phyloP scores from a whole-genome alignment of 2,329 filamentous ascomycete genomes.

The Nemania diffusa region DNA sequence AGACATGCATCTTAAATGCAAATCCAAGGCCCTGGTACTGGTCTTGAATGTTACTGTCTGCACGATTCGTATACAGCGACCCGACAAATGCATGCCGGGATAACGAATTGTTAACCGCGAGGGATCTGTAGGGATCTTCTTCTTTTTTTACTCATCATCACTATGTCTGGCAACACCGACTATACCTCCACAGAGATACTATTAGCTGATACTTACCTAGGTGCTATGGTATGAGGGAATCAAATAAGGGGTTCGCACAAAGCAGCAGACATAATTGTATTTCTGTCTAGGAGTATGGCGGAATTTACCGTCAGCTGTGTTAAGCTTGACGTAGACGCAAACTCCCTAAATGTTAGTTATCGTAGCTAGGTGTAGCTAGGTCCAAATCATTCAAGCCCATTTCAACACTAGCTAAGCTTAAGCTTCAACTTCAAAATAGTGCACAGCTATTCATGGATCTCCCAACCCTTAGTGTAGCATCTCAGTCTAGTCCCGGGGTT shows the following conservation, averaged over 20 bases:
- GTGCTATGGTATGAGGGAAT: neutral
- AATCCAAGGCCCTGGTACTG: neutral
- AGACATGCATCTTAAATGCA: neutral
- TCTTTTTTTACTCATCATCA: neutral
- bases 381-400: neutral
- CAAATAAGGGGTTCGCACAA: neutral
- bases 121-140: neutral
- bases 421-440: neutral
- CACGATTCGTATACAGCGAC: slow-evolving; percentile 22
- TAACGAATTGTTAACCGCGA: neutral
- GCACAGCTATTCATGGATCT: neutral
- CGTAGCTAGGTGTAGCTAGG: neutral
- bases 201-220: neutral
- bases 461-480: neutral
- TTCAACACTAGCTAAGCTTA: neutral
- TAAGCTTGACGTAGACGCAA: neutral
- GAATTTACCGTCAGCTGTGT: slow-evolving; percentile 13
- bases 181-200: neutral
- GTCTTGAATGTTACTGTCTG: slow-evolving; percentile 5
- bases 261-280: neutral
- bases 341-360: neutral
- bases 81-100: neutral
- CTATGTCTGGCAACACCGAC: neutral
- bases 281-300: neutral
- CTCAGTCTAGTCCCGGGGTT: neutral